Conservation (phyloP, 192 early-diverging fungal genomes). For the Nowakowskiella sp. region DNA sequence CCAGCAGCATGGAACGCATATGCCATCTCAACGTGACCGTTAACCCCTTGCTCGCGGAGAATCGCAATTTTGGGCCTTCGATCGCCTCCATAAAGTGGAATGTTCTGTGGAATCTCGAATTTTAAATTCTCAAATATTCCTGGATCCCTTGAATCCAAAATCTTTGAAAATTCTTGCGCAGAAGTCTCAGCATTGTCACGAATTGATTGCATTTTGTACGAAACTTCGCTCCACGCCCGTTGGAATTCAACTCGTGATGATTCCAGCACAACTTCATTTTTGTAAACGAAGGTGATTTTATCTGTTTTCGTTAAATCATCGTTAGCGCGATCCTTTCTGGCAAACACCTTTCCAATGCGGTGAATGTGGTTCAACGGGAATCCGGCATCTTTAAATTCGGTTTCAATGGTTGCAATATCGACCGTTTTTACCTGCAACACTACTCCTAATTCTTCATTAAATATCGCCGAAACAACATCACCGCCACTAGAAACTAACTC, state of each 20-base stretch:
- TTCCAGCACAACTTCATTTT: constrained; percentile 41
- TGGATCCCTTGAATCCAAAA: constrained; percentile 63
- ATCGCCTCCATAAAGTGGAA: constrained; percentile 12
- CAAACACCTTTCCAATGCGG: constrained; percentile 49
- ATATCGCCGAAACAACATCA: constrained; percentile 57
- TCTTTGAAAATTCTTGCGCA: constrained; percentile 66
- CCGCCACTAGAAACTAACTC: constrained; percentile 19
- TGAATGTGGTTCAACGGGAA: constrained; percentile 51
- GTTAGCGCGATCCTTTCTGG: no score
- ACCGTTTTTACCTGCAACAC: constrained; percentile 75
- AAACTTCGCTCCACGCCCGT: constrained; percentile 83
- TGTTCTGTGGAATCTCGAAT: constrained; percentile 47
- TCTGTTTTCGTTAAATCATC: constrained; percentile 21
- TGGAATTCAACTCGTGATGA: constrained; percentile 60
- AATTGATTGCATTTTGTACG: constrained; percentile 79
- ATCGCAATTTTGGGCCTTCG: constrained; percentile 79
- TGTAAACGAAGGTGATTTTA: constrained; percentile 39
- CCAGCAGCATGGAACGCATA: constrained; percentile 91
- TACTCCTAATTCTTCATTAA: constrained; percentile 97
- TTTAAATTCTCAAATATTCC: constrained; percentile 75
- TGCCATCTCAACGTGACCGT: constrained; percentile 91
- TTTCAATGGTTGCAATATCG: constrained; percentile 46
- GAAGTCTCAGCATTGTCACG: constrained; percentile 89
- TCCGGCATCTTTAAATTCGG: constrained; percentile 40
- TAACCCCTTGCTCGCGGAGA: constrained; percentile 96